These are phyloP conservation scores for Mycena polygramma DNA, from an alignment of 768 basidiomycete species.

Conservation along the genomic window DNA sequence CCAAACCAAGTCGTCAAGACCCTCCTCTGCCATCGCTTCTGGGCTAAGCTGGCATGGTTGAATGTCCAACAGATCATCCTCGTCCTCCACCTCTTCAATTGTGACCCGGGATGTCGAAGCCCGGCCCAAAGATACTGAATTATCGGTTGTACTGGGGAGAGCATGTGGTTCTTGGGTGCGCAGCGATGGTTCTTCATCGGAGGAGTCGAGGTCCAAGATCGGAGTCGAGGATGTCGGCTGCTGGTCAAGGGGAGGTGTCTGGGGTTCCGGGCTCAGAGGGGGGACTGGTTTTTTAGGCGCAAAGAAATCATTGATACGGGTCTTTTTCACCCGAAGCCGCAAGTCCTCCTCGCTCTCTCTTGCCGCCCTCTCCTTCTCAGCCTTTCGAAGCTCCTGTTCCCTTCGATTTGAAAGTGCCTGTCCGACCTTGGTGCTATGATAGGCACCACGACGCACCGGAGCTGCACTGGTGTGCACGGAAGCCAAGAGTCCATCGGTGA, in stretches of 20 bases:
- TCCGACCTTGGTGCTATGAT: slow-evolving; percentile 1
- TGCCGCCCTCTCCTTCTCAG: not conserved
- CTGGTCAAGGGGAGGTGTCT: not conserved
- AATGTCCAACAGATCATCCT: not conserved
- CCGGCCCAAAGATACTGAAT: not conserved
- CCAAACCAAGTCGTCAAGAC: slow-evolving; percentile 9
- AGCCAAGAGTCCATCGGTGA: not conserved
- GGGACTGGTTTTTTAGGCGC: too few relatives aligned
- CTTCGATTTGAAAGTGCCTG: not conserved
- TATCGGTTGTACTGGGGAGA: not conserved
- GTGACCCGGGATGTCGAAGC: not conserved
- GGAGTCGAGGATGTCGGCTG: not conserved
- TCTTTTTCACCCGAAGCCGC: not conserved
- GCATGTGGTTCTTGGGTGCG: not conserved
- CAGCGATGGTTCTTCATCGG: too few relatives aligned
- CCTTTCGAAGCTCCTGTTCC: not conserved
- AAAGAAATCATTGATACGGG: not conserved
- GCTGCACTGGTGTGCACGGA: slow-evolving; percentile 3
- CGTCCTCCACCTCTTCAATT: slow-evolving; percentile 3
- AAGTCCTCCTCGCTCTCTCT: not conserved
- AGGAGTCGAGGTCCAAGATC: too few relatives aligned
- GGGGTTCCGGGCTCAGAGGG: not conserved
- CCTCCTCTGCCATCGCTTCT: slow-evolving; percentile 7
- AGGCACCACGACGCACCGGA: not conserved
- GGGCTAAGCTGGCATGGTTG: not conserved